phyloP scores from a whole-genome alignment of 2,329 filamentous ascomycete genomes.

The Colletotrichum phormii region DNA sequence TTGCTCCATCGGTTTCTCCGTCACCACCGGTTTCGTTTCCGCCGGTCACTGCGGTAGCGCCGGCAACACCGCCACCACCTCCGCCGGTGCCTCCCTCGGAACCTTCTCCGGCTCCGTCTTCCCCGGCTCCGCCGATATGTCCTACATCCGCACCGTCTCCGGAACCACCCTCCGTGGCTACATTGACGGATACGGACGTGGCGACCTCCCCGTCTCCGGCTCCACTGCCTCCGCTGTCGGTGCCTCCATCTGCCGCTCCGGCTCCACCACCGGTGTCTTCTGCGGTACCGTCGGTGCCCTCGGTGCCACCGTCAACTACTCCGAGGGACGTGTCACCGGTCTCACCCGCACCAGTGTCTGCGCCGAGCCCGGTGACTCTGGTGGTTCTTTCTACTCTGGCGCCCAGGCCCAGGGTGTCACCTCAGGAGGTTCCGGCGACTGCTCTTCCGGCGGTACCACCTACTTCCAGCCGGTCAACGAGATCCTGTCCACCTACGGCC shows the following conservation, averaged over 20 bases:
- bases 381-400: constrained; percentile 53
- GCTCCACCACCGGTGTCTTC: constrained; percentile 53
- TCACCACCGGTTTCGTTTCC: constrained; percentile 53
- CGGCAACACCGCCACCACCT: constrained; percentile 47
- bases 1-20: constrained; percentile 54
- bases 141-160: constrained; percentile 48
- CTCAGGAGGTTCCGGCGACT: constrained; percentile 54
- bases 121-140: constrained; percentile 53
- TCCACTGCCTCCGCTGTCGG: constrained; percentile 51
- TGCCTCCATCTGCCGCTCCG: constrained; percentile 53
- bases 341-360: constrained; percentile 54
- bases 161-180: constrained; percentile 47
- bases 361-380: constrained; percentile 55
- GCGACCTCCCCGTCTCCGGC: constrained; percentile 48
- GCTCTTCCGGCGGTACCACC: constrained; percentile 48
- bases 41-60: constrained; percentile 52
- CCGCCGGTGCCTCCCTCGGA: constrained; percentile 46
- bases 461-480: constrained; percentile 56
- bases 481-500: constrained; percentile 52
- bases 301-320: constrained; percentile 51
- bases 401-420: constrained; percentile 55
- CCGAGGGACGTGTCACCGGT: constrained; percentile 51
- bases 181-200: constrained; percentile 49
- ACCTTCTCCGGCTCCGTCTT: constrained; percentile 52
- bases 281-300: constrained; percentile 51